Percentiles rank a stretch among this genome's conserved stretches.
Conservation (phyloP, 352 stramenopile species). For the Pythium sp. region DNA sequence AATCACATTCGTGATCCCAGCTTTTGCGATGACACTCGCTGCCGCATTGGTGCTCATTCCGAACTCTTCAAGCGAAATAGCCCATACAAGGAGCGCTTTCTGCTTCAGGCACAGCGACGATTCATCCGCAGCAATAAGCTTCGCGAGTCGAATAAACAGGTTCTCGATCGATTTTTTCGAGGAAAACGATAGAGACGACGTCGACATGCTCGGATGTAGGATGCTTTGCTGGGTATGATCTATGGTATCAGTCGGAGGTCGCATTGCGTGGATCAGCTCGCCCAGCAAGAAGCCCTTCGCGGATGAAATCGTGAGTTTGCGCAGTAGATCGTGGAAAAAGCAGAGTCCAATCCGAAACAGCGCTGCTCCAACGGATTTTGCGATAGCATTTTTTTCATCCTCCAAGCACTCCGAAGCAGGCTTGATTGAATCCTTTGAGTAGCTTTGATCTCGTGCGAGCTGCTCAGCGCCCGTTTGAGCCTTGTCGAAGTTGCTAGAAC, state of each 20-base stretch:
- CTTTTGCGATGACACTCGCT: conserved; percentile 17
- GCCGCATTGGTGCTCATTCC: conserved; percentile 1
- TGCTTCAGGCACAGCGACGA: conserved; percentile 38
- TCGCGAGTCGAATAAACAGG: conserved; percentile 44
- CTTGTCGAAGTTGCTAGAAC: neutral
- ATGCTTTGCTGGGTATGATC: neutral
- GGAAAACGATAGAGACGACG: neutral
- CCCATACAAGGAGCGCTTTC: conserved; percentile 43
- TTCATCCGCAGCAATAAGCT: conserved; percentile 38
- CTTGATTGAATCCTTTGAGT: neutral
- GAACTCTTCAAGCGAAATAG: conserved; percentile 13
- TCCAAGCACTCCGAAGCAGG: neutral
- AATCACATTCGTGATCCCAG: conserved; percentile 17
- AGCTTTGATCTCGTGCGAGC: neutral
- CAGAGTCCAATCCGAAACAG: conserved; percentile 35
- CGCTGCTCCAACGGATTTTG: conserved; percentile 16
- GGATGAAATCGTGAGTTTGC: conserved; percentile 47
- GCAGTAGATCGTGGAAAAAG: conserved; percentile 48
- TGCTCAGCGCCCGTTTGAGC: neutral
- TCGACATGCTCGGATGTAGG: neutral
- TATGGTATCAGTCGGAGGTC: neutral
- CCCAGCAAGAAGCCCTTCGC: conserved; percentile 37
- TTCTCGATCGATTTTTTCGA: conserved; percentile 39
- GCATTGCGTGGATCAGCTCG: conserved; percentile 22
- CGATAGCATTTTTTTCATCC: conserved; percentile 11